Base-by-base conservation (phyloP, 225 moss, liverwort and hornwort species). In the Antitrichia curtipendula region DNA sequence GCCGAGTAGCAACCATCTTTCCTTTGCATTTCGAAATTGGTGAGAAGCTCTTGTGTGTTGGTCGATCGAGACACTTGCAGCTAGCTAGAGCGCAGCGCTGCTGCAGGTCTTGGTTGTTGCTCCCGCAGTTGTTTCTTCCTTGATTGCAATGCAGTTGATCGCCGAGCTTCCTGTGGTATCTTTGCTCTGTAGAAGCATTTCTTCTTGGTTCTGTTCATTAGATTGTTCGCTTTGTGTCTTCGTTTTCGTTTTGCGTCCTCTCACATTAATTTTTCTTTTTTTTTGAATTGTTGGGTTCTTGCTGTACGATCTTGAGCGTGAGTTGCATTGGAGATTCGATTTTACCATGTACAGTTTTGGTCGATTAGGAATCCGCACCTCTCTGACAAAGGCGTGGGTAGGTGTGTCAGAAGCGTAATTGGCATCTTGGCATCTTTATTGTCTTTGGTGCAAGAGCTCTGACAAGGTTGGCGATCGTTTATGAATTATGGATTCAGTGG, bases 81-180 rank as follows among this genome's bases (percentile, higher is more conserved):
- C 32, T 49, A 71, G 74, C 14, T 38, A 61, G 82, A 54, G 54
- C 45, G 58, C 58, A 49, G n/a, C 4, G 62, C 79, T 66, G 86
- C 83, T 86, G 79, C 68, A 86, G 84, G 84, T 89, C 84, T 89
- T 91, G 87, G 80, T 62, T 85, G 84, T 43, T 86, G 50, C 85
- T 58, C 41, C 52, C 27, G 36, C 62, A 57, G 19, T 61, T 80
- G 38, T 22, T 71, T 86, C 47, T 41, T 56, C 47, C 36, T 78
- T 38, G 53, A 56, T 65, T 41, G n/a, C 61, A 16, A 12, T 65
- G n/a, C 36, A 8, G 80, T 73, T 45, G 73, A 63, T 85, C 60
- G 82, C n/a, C 24, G 50, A 82, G 70, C 20, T 70, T 81, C 17
- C 25, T 18, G 80, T 60, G n/a, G 43, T 82, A 57, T 65, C 60